A percentile compares a stretch with the other conserved stretches of the same genome.
Evolutionary conservation across 495 filamentous ascomycete genomes (phyloP).

Genomic region (Penicillium macrosclerotiorum): DNA sequence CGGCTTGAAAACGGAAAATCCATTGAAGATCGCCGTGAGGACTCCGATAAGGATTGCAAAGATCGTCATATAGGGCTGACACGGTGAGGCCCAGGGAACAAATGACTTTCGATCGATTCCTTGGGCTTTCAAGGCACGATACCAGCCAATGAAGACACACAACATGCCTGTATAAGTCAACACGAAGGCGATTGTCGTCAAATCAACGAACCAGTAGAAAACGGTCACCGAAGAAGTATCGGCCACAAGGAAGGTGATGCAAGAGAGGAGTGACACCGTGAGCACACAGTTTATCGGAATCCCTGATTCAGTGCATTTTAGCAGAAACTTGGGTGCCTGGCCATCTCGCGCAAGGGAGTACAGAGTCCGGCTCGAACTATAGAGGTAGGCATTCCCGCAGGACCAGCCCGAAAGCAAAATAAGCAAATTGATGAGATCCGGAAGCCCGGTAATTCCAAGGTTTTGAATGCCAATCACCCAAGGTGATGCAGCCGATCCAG

Average conservation of each 20-base stretch:
- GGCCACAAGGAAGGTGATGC: conserved; percentile 63
- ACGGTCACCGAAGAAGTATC: conserved; percentile 50
- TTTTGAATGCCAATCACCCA: conserved; percentile 58
- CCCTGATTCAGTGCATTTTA: conserved; percentile 39
- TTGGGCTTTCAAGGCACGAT: conserved; percentile 53
- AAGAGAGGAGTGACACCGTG: conserved; percentile 51
- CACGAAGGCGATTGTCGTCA: conserved; percentile 50
- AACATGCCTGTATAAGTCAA: conserved; percentile 57
- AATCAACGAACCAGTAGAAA: conserved; percentile 58
- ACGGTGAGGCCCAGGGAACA: conserved; percentile 28
- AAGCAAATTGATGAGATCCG: conserved; percentile 71
- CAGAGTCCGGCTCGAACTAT: conserved; percentile 69
- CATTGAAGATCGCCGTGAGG: conserved; percentile 28
- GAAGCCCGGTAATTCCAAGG: conserved; percentile 60
- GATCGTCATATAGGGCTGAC: conserved; percentile 29
- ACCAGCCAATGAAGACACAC: conserved; percentile 56
- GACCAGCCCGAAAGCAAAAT: conserved; percentile 66
- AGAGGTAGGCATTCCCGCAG: conserved; percentile 73
- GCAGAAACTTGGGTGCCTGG: conserved; percentile 56
- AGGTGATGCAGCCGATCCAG: conserved; percentile 47
- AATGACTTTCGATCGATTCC: conserved; percentile 45
- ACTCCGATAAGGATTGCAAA: conserved; percentile 23
- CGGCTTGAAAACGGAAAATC: conserved; percentile 32
- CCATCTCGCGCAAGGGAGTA: conserved; percentile 70
- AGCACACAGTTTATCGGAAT: conserved; percentile 62